These are phyloP conservation scores for Mycena floridula DNA, from an alignment of 768 basidiomycete genomes.

Conservation along the genomic window DNA sequence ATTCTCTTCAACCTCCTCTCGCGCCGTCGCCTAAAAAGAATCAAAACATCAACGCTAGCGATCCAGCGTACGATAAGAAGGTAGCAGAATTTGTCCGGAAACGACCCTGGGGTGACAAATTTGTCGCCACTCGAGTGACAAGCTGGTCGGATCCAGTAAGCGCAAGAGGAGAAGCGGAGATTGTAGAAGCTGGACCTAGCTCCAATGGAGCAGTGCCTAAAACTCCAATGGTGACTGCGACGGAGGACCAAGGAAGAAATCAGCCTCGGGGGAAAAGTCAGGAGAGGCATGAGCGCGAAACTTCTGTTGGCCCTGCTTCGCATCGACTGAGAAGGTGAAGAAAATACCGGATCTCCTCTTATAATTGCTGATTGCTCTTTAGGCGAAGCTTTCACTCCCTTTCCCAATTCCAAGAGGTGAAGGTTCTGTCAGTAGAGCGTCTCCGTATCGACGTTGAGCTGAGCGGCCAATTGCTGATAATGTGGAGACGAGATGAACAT, in stretches of 20 bases:
- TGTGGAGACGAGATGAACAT: constrained; percentile 63
- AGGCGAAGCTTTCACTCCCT: constrained; percentile 61
- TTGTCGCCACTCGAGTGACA: constrained; percentile 31
- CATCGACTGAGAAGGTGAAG: background rate
- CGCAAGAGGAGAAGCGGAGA: constrained; percentile 28
- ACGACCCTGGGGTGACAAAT: constrained; percentile 1
- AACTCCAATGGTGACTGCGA: background rate
- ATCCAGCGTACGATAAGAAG: background rate
- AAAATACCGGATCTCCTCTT: background rate
- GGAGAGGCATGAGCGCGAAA: background rate
- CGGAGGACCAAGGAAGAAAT: background rate
- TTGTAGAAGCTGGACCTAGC: too few relatives aligned
- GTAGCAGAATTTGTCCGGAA: background rate
- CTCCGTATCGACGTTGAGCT: constrained; percentile 80
- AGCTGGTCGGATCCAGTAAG: constrained; percentile 53
- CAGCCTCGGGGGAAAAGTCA: background rate
- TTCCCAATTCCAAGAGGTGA: constrained; percentile 37
- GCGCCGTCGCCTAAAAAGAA: background rate
- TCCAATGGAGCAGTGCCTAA: too few relatives aligned
- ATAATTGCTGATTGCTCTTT: too few relatives aligned
- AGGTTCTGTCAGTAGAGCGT: constrained; percentile 48
- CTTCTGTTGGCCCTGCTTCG: background rate
- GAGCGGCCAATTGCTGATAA: constrained; percentile 65
- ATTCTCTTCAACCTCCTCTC: background rate
- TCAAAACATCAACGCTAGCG: background rate